phyloP scores from a whole-genome alignment of 257 asterid species.

The Primulina huaijiensis region DNA sequence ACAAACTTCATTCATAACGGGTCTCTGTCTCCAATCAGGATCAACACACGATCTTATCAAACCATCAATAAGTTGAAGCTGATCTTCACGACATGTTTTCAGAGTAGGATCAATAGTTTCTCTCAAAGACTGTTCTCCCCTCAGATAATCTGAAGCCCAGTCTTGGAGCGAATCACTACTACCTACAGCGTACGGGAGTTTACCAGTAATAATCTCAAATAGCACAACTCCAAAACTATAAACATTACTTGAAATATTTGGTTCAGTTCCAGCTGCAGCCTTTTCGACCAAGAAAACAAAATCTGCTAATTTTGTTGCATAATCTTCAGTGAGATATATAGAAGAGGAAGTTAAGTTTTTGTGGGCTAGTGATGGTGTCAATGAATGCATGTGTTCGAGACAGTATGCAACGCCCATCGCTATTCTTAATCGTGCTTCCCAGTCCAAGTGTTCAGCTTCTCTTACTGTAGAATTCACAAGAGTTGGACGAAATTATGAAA shows the following conservation, averaged over 20 bases:
- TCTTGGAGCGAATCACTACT: conserved; percentile 39
- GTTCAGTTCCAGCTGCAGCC: conserved; percentile 30
- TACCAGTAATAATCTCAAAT: conserved; percentile 69
- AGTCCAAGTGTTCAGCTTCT: conserved; percentile 87
- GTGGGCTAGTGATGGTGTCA: conserved; percentile 61
- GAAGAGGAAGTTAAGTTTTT: conserved; percentile 61
- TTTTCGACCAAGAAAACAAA: conserved; percentile 42
- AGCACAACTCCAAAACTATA: conserved; percentile 73
- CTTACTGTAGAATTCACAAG: conserved; percentile 43
- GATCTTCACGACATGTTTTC: conserved; percentile 41
- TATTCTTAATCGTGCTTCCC: conserved; percentile 72
- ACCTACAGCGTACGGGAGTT: conserved; percentile 60
- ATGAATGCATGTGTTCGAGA: conserved; percentile 73
- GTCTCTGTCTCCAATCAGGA: conserved; percentile 48
- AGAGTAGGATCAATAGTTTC: conserved; percentile 64
- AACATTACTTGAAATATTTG: conserved; percentile 42
- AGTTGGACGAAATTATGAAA: conserved; percentile 4
- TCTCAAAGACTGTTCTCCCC: conserved; percentile 30
- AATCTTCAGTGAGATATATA: conserved; percentile 70
- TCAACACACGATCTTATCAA: conserved; percentile 53
- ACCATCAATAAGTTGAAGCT: conserved; percentile 45
- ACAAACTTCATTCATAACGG: conserved; percentile 49
- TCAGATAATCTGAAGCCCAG: conserved; percentile 71
- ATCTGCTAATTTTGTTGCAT: conserved; percentile 81
- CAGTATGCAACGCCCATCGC: conserved; percentile 91